phyloP scores from a whole-genome alignment of 1,284 basidiomycete genomes.

The Sanghuangporus baumii region DNA sequence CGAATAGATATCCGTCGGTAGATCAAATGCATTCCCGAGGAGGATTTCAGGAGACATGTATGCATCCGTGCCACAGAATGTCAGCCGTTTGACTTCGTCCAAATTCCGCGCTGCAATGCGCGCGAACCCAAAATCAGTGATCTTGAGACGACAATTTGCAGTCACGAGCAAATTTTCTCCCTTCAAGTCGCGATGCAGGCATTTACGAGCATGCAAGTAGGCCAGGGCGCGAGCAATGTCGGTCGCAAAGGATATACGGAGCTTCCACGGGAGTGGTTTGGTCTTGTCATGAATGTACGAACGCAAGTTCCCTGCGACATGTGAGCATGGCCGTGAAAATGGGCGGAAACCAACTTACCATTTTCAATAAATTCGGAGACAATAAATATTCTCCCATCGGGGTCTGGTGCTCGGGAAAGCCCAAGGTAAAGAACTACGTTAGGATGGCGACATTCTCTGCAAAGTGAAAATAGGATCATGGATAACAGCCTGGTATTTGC shows the following conservation, averaged over 20 bases:
- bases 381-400: slow-evolving; percentile 83
- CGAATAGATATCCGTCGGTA: slow-evolving; percentile 92
- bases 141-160: slow-evolving; percentile 88
- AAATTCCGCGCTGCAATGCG: slow-evolving; percentile 88
- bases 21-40: slow-evolving; percentile 84
- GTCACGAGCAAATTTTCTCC: slow-evolving; percentile 97
- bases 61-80: slow-evolving; percentile 94
- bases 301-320: slow-evolving; percentile 66
- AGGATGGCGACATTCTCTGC: slow-evolving; percentile 78
- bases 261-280: slow-evolving; percentile 82
- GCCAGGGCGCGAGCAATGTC: slow-evolving; percentile 94
- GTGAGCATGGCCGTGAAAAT: slow-evolving; percentile 20
- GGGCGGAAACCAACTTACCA: slow-evolving; percentile 33
- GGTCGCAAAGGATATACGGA: slow-evolving; percentile 89
- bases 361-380: slow-evolving; percentile 86
- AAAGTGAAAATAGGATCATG: not conserved
- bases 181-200: slow-evolving; percentile 87
- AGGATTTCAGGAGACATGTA: slow-evolving; percentile 95
- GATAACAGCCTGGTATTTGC: not conserved
- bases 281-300: slow-evolving; percentile 77
- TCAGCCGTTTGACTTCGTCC: slow-evolving; percentile 87
- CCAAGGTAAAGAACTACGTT: slow-evolving; percentile 95
- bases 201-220: slow-evolving; percentile 91
- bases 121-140: slow-evolving; percentile 95
- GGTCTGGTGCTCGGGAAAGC: slow-evolving; percentile 79